Evolutionary conservation across 768 basidiomycete genomes (phyloP).

Genomic region (Boletus edulis): DNA sequence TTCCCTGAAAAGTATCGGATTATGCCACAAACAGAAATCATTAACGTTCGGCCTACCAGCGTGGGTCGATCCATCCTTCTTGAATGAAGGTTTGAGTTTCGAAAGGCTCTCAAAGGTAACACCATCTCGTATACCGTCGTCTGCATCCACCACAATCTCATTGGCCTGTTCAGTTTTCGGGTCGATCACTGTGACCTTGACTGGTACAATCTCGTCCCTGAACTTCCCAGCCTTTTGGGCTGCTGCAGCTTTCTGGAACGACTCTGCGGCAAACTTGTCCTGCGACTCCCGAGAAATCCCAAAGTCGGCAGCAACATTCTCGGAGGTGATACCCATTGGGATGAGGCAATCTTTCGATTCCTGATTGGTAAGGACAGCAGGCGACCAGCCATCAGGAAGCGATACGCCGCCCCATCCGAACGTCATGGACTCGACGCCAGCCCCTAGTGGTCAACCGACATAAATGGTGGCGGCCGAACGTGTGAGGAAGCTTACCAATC

Average conservation of each 20-base stretch:
- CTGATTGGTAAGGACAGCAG: conserved; percentile 59
- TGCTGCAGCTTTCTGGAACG: conserved; percentile 80
- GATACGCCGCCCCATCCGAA: conserved; percentile 64
- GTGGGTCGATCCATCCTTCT: conserved; percentile 71
- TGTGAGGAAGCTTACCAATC: conserved; percentile 55
- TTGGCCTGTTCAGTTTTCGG: conserved; percentile 69
- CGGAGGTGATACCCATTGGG: conserved; percentile 94
- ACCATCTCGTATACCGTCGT: conserved; percentile 86
- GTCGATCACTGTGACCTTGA: conserved; percentile 66
- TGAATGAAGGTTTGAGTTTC: conserved; percentile 87
- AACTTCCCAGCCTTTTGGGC: conserved; percentile 83
- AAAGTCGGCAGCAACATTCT: conserved; percentile 83
- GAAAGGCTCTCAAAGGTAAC: conserved; percentile 74
- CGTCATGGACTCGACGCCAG: conserved; percentile 91
- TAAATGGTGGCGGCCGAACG: background rate
- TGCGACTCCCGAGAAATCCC: conserved; percentile 71
- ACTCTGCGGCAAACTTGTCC: conserved; percentile 81
- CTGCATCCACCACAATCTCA: conserved; percentile 69
- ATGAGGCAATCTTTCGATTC: conserved; percentile 80
- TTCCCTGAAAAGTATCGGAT: conserved; percentile 45
- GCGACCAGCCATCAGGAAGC: conserved; percentile 57
- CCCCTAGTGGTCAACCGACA: conserved; percentile 42
- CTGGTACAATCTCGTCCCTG: conserved; percentile 79
- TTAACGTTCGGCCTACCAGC: conserved; percentile 44
- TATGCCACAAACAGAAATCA: background rate